Percentiles rank a stretch among this genome's conserved stretches.
phyloP scores from a whole-genome alignment of 2,329 filamentous ascomycete genomes.

The Clonostachys sp. region DNA sequence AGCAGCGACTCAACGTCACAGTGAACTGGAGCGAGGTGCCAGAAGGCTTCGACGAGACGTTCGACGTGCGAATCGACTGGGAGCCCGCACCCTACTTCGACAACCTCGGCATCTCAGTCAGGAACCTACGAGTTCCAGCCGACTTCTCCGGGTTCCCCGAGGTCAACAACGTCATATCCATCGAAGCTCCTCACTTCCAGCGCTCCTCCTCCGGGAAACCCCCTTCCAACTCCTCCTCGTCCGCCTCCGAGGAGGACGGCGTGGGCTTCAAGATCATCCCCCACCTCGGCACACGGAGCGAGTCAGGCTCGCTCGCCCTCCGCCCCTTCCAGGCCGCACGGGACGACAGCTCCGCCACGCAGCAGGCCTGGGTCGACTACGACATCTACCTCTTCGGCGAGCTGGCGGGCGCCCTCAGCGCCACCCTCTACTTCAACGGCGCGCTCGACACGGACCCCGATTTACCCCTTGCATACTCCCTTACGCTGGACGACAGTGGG shows the following conservation, averaged over 20 bases:
- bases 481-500: conserved; percentile 23
- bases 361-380: conserved; percentile 13
- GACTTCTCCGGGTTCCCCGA: conserved; percentile 11
- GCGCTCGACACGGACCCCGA: conserved; percentile 40
- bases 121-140: conserved; percentile 1
- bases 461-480: conserved; percentile 38
- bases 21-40: conserved; percentile 38
- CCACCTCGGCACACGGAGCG: conserved; percentile 4
- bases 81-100: conserved; percentile 6
- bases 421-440: neutral
- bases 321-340: conserved; percentile 3
- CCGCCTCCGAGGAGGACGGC: neutral
- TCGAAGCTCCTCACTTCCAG: conserved; percentile 9
- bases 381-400: conserved; percentile 16
- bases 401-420: conserved; percentile 10
- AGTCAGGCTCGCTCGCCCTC: conserved; percentile 5
- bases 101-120: conserved; percentile 5
- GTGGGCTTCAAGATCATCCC: conserved; percentile 7
- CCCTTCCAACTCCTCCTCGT: neutral
- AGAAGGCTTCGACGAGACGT: conserved; percentile 12
- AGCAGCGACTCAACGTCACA: conserved; percentile 30
- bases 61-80: conserved; percentile 1
- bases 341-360: neutral
- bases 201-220: neutral
- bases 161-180: conserved; percentile 8